Percentiles rank a stretch among this genome's conserved stretches.
Conservation (phyloP, 208 protist species). For the Borovskyia barvae region DNA sequence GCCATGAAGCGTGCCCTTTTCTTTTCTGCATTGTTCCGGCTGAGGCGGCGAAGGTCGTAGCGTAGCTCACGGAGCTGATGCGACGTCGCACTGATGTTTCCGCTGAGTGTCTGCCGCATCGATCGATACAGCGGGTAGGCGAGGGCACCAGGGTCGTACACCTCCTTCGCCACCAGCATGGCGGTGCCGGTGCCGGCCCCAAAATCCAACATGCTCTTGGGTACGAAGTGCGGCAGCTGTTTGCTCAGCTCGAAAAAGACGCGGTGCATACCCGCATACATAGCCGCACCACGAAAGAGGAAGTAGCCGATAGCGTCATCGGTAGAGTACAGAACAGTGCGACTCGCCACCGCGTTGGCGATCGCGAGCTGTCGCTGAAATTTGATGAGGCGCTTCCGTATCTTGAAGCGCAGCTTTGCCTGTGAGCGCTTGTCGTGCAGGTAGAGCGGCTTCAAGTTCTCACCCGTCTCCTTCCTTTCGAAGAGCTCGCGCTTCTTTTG, state of each 20-base stretch:
- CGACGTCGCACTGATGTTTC: conserved; percentile 52
- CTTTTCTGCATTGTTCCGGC: conserved; percentile 81
- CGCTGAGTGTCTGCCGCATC: conserved; percentile 77
- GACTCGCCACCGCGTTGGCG: conserved; percentile 74
- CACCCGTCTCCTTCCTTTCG: conserved; percentile 71
- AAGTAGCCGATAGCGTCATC: conserved; percentile 89
- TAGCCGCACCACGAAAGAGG: conserved; percentile 82
- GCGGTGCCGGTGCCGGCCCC: conserved; percentile 82
- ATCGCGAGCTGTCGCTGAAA: conserved; percentile 85
- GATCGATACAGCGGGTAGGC: conserved; percentile 86
- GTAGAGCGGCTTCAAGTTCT: conserved; percentile 67
- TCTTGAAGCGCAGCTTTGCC: conserved; percentile 83
- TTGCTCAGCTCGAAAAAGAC: conserved; percentile 88
- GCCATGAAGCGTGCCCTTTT: conserved; percentile 88
- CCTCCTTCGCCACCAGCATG: conserved; percentile 85
- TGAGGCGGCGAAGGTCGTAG: conserved; percentile 70
- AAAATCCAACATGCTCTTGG: conserved; percentile 88
- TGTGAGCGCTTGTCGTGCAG: conserved; percentile 77
- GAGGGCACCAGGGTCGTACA: conserved; percentile 83
- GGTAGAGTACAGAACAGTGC: conserved; percentile 76
- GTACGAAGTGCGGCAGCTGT: conserved; percentile 84
- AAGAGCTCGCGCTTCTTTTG: conserved; percentile 88
- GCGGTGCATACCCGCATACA: conserved; percentile 89
- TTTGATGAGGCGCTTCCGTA: conserved; percentile 80
- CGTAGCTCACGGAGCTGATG: conserved; percentile 66